These are phyloP conservation scores for Hyparrhenia diplandra DNA, from an alignment of 176 grass and related monocot genomes.

Conservation along the genomic window DNA sequence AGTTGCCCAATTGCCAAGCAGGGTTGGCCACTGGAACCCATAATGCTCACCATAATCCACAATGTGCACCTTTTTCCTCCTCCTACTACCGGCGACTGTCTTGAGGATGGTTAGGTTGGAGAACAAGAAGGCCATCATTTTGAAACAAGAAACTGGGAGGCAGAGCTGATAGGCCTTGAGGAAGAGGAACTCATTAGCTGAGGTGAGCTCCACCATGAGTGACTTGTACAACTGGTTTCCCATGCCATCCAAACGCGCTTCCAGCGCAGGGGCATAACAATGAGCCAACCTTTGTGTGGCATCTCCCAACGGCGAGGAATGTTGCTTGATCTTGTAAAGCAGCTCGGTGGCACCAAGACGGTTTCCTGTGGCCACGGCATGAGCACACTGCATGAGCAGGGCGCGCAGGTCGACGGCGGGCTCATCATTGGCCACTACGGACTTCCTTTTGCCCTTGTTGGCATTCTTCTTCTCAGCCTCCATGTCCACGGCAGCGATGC, in stretches of 20 bases:
- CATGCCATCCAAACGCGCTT: constrained; percentile 44
- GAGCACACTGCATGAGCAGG: constrained; percentile 55
- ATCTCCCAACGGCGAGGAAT: no score
- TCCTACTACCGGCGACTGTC: neutral
- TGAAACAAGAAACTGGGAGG: constrained; percentile 18
- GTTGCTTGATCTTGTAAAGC: neutral
- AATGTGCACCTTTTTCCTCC: constrained; percentile 37
- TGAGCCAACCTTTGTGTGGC: constrained; percentile 31
- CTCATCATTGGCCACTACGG: constrained; percentile 3
- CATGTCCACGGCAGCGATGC: neutral
- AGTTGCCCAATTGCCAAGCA: neutral
- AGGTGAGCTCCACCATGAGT: constrained; percentile 4
- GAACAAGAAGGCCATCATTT: neutral
- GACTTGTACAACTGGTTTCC: constrained; percentile 44
- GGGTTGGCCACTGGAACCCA: constrained; percentile 38
- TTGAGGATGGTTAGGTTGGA: neutral
- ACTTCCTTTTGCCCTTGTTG: neutral
- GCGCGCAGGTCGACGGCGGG: constrained; percentile 52
- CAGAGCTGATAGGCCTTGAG: constrained; percentile 34
- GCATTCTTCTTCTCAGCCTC: neutral
- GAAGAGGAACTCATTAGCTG: constrained; percentile 1
- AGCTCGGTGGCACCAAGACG: constrained; percentile 29
- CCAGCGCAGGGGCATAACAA: constrained; percentile 45
- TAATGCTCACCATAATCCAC: constrained; percentile 29
- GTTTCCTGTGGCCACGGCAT: constrained; percentile 41